Conservation (phyloP, 768 basidiomycete species). For the Krasilnikovozyma curviuscula region DNA sequence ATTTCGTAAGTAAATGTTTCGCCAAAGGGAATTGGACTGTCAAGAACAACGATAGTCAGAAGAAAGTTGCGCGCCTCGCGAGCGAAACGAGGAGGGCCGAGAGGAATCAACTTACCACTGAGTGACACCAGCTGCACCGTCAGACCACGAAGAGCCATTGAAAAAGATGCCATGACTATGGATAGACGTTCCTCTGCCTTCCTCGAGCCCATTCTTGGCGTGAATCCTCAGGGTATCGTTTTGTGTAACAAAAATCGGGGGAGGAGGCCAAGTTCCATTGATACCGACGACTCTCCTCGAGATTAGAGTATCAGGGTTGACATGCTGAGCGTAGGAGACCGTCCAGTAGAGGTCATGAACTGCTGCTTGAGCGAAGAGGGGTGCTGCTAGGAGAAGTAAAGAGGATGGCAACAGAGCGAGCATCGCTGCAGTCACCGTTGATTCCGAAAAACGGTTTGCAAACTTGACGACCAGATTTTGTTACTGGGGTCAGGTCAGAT, state of each 20-base stretch:
- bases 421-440: too few species aligned
- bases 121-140: conserved; percentile 61
- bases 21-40: conserved; percentile 42
- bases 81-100: too few species aligned
- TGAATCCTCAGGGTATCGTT: conserved; percentile 61
- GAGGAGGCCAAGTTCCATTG: conserved; percentile 86
- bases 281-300: conserved; percentile 73
- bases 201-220: conserved; percentile 44
- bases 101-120: conserved; percentile 70
- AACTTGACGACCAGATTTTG: too few species aligned
- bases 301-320: too few species aligned
- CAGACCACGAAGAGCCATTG: conserved; percentile 68
- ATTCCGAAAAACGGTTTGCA: too few species aligned
- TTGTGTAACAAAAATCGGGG: conserved; percentile 51
- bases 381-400: too few species aligned
- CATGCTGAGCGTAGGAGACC: too few species aligned
- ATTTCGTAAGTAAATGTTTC: conserved; percentile 54
- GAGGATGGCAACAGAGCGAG: too few species aligned
- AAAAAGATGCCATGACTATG: conserved; percentile 96
- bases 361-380: too few species aligned
- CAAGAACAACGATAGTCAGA: not conserved
- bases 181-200: conserved; percentile 44
- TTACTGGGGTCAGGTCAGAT: too few species aligned
- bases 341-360: too few species aligned
- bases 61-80: too few species aligned